phyloP scores from a whole-genome alignment of 495 filamentous ascomycete genomes.

The Talaromyces ruber region DNA sequence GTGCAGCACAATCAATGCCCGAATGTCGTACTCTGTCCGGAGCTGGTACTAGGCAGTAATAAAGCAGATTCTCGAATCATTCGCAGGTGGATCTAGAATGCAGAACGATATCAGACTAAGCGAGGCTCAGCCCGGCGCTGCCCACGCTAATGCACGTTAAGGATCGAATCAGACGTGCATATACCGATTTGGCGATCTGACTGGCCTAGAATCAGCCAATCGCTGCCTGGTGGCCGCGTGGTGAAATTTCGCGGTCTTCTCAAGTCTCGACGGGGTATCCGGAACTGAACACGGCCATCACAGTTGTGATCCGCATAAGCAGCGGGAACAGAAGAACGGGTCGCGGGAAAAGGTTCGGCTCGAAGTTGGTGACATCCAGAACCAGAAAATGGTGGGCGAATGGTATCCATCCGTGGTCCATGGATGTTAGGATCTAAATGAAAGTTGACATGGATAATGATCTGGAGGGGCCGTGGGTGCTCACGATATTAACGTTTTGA shows the following conservation, averaged over 20 bases:
- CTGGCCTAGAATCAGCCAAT: background rate
- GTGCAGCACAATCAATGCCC: background rate
- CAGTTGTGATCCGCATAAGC: background rate
- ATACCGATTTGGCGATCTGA: conserved; percentile 1
- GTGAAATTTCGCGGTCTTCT: background rate
- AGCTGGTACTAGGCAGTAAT: background rate
- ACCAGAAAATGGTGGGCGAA: conserved; percentile 1
- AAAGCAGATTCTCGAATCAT: background rate
- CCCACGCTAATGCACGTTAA: conserved; percentile 6
- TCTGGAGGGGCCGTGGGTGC: background rate
- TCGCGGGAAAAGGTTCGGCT: conserved; percentile 7
- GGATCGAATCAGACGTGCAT: conserved; percentile 3
- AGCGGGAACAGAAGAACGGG: background rate
- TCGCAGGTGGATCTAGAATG: background rate
- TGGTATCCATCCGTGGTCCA: background rate
- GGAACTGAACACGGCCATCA: background rate
- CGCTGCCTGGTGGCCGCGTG: background rate
- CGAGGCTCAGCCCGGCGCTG: conserved; percentile 5
- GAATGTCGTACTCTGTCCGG: background rate
- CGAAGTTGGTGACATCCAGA: background rate
- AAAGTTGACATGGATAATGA: background rate
- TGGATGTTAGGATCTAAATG: background rate
- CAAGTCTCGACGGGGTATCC: background rate
- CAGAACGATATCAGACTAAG: background rate
- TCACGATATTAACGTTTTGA: background rate